phyloP scores from a whole-genome alignment of 257 asterid species.

The Solanum chilense region DNA sequence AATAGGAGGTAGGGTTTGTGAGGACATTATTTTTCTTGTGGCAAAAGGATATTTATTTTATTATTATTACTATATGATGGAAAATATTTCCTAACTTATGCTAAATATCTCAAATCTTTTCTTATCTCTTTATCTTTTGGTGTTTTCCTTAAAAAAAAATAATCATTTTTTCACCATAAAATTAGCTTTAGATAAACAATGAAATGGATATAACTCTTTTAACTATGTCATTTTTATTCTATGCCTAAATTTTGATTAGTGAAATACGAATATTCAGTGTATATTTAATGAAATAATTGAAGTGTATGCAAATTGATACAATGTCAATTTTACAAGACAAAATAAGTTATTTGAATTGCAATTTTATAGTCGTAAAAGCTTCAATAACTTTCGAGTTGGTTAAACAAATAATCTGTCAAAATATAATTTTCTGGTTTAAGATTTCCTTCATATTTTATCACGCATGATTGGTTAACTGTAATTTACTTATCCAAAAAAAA shows the following conservation, averaged over 20 bases:
- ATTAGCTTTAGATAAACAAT: neutral
- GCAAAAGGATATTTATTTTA: no score
- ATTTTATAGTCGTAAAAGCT: neutral
- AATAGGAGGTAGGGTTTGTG: constrained; percentile 1
- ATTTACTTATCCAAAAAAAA: neutral
- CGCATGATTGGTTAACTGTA: neutral
- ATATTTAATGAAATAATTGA: neutral
- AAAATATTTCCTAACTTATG: neutral
- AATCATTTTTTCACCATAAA: neutral
- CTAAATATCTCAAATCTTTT: neutral
- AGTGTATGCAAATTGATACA: neutral
- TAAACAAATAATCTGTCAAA: neutral
- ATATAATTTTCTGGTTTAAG: neutral
- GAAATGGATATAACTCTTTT: neutral
- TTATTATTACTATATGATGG: neutral
- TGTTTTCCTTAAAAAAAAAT: neutral
- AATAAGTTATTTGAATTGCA: neutral
- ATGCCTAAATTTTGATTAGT: neutral
- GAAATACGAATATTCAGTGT: neutral
- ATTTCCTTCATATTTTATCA: neutral
- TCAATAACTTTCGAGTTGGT: neutral
- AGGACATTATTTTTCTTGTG: constrained; percentile 6
- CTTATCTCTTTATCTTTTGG: neutral
- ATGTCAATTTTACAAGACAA: neutral
- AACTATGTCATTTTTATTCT: neutral